Base-by-base conservation (phyloP, 371 early-diverging fungal genomes). In the Blyttiomyces sp. region DNA sequence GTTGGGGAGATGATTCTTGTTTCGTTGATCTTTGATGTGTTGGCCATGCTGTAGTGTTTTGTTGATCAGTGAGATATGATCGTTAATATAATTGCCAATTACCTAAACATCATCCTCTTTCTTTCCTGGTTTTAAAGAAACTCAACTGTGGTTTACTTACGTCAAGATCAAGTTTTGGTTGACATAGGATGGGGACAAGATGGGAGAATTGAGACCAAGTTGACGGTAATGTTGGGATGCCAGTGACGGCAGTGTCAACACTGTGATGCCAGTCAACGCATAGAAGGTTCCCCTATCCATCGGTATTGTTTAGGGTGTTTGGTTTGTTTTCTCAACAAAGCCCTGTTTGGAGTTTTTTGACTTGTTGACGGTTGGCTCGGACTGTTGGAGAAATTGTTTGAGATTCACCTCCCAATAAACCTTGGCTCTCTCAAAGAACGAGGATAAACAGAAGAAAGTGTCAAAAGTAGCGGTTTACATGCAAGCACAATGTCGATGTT, bases 221-320 rank as follows among this genome's bases (percentile, higher is more conserved):
- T 27, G 36, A 11, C 27, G 17, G 27, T 45, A 46, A 50, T 68
- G 49, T n/a, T 44, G 35, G 5, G 69, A 63, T n/a, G 45, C 31
- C 16, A 64, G 52, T 44, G 63, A 69, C 27, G 70, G 65, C 34
- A 64, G 54, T 23, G 65, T 61, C 43, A 69, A 48, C 11, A 53
- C 65, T 1, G 57, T 24, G n/a, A 63, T 21, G 49, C 27, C 46
- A 7, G 13, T 24, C 9, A 45, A 21, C 13, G 46, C 46, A 13
- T 9, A 21, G 21, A 9, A 9, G 13, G 7, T 21, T 45, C n/a
- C n/a, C n/a, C n/a, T n/a, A n/a, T n/a, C n/a, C n/a, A n/a, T n/a
- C n/a, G n/a, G n/a, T n/a, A n/a, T n/a, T n/a, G n/a, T n/a, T n/a
- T n/a, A n/a, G n/a, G n/a, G n/a, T n/a, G n/a, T n/a, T n/a, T n/a